A percentile compares a stretch with the other conserved stretches of the same genome.
phyloP scores from a whole-genome alignment of 129 eudicot genomes.

The Chrysanthemum seticuspe region DNA sequence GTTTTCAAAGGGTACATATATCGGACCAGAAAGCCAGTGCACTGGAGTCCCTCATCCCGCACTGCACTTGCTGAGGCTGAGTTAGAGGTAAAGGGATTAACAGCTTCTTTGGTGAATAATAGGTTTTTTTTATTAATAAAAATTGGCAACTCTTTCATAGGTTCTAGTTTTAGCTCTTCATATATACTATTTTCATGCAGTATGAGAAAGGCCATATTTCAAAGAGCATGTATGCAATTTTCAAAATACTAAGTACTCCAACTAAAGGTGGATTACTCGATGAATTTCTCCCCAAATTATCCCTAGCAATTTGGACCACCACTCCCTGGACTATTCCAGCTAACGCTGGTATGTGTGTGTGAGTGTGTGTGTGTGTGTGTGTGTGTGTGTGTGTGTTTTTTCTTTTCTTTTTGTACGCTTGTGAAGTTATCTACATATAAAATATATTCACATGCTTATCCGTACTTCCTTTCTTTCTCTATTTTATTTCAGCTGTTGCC shows the following conservation, averaged over 20 bases:
- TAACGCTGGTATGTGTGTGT: conserved; percentile 61
- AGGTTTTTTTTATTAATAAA: not conserved
- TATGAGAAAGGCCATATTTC: conserved; percentile 98
- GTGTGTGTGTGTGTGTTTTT: no score
- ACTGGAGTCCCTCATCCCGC: conserved; percentile 10
- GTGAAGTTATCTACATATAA: conserved; percentile 8
- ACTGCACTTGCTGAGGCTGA: conserved; percentile 99
- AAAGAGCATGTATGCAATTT: conserved; percentile 84
- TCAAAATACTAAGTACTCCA: conserved; percentile 57
- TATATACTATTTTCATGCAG: conserved; percentile 40
- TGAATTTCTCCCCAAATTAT: conserved; percentile 31
- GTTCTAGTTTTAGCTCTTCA: conserved; percentile 1
- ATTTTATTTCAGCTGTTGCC: no score
- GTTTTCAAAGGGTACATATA: conserved; percentile 81
- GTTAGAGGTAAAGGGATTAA: conserved; percentile 60
- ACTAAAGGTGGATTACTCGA: conserved; percentile 49
- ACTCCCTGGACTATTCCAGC: conserved; percentile 99
- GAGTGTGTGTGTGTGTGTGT: no score
- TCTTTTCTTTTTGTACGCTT: not conserved
- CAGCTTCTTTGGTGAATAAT: conserved; percentile 7
- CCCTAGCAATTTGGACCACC: conserved; percentile 94
- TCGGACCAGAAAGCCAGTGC: conserved; percentile 88
- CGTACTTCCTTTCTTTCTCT: no score
- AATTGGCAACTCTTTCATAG: conserved; percentile 1
- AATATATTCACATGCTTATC: conserved; percentile 40